Percentiles rank a stretch among this genome's conserved stretches.
Conservation (phyloP, 2,329 filamentous ascomycete genomes). For the Aspergillus luchuensis region DNA sequence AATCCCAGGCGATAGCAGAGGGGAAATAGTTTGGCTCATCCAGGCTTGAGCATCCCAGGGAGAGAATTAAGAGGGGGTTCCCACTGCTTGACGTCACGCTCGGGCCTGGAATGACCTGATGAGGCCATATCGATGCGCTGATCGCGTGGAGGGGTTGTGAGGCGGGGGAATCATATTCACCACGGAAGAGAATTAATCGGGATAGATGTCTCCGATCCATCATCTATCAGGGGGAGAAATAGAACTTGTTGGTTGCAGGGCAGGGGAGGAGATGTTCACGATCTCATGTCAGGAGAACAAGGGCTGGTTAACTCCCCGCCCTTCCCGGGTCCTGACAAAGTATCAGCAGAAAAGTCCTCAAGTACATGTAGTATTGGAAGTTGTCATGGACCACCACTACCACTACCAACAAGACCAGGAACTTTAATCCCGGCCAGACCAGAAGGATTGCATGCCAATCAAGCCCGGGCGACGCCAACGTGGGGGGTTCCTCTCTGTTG, state of each 20-base stretch:
- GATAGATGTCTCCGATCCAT: too few relatives aligned
- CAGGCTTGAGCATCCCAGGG: neutral
- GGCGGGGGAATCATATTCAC: neutral
- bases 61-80: neutral
- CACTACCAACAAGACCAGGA: neutral
- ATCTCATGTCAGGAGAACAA: neutral
- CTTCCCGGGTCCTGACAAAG: neutral
- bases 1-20: neutral
- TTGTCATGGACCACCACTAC: neutral
- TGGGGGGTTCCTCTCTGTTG: neutral
- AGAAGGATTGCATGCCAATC: conserved; percentile 4
- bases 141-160: neutral
- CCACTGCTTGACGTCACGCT: conserved; percentile 8
- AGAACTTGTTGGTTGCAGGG: neutral
- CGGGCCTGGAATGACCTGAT: conserved; percentile 5
- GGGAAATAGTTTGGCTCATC: neutral
- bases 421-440: conserved; percentile 6
- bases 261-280: neutral
- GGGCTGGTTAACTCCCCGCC: neutral
- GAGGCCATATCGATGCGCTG: neutral
- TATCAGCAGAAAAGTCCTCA: neutral
- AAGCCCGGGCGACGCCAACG: neutral
- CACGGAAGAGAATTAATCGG: neutral
- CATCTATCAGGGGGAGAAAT: too few relatives aligned
- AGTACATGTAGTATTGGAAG: neutral